Percentiles rank a stretch among this genome's conserved stretches.
phyloP scores from a whole-genome alignment of 257 asterid species.

The Solanum megistacrolobum region DNA sequence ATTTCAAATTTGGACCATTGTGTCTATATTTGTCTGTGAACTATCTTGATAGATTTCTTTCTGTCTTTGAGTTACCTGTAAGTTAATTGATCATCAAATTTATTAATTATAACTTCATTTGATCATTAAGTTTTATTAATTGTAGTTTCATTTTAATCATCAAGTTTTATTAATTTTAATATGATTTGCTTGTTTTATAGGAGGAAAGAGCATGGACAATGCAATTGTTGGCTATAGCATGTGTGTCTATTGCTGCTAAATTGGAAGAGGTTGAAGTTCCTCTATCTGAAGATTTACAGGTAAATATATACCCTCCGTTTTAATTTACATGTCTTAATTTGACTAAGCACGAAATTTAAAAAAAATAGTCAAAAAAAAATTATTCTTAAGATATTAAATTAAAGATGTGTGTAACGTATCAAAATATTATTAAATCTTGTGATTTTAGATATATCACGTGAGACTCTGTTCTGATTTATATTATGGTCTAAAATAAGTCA shows the following conservation, averaged over 20 bases:
- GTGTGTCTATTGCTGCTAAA: conserved; percentile 40
- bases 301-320: neutral
- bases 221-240: conserved; percentile 26
- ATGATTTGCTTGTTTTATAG: neutral
- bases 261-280: conserved; percentile 36
- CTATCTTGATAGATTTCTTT: conserved; percentile 36
- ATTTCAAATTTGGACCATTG: conserved; percentile 31
- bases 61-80: conserved; percentile 30
- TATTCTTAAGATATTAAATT: neutral
- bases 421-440: neutral
- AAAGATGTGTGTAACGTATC: neutral
- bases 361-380: neutral
- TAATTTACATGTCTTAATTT: neutral
- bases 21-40: conserved; percentile 26
- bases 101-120: neutral
- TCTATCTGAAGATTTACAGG: conserved; percentile 24
- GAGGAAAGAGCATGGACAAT: conserved; percentile 24
- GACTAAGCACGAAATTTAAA: neutral
- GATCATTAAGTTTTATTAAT: neutral
- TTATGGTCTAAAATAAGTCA: too few relatives aligned
- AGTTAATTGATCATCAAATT: neutral
- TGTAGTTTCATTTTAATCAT: neutral
- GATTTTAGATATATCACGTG: neutral
- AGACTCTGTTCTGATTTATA: neutral
- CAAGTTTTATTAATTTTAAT: neutral